Percentiles rank a stretch among this genome's conserved stretches.
These are phyloP conservation scores for Nevesoporus exiguus DNA, from an alignment of 768 basidiomycete species.

Conservation along the genomic window DNA sequence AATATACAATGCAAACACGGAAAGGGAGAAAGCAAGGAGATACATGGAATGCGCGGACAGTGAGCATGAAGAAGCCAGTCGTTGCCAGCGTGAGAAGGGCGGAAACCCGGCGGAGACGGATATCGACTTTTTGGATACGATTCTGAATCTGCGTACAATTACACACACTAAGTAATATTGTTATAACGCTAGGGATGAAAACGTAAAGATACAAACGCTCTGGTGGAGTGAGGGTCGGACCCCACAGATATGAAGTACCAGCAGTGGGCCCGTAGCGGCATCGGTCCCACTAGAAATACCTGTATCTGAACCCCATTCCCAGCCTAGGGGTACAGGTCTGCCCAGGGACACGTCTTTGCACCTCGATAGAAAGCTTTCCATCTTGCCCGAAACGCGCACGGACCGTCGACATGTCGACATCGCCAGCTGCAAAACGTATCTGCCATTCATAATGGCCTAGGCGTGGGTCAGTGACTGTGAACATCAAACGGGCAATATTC, in stretches of 20 bases:
- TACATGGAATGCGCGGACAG: conserved; percentile 10
- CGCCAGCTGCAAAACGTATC: conserved; percentile 49
- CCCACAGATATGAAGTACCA: conserved; percentile 4
- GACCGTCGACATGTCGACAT: conserved; percentile 52
- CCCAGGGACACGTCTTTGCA: conserved; percentile 31
- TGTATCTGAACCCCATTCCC: conserved; percentile 31
- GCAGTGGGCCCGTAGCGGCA: neutral
- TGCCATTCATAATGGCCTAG: conserved; percentile 63
- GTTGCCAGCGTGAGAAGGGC: conserved; percentile 4
- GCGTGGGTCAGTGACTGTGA: conserved; percentile 2
- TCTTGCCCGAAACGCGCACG: conserved; percentile 47
- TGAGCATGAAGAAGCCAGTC: neutral
- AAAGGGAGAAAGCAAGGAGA: conserved; percentile 1
- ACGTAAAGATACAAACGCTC: conserved; percentile 6
- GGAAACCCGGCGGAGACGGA: neutral
- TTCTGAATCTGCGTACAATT: conserved; percentile 18
- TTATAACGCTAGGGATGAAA: conserved; percentile 17
- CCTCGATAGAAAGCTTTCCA: conserved; percentile 47
- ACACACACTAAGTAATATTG: conserved; percentile 21
- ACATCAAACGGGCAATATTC: neutral
- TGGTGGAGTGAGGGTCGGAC: neutral
- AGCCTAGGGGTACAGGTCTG: conserved; percentile 23
- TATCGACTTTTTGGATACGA: conserved; percentile 9
- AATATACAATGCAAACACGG: conserved; percentile 7
- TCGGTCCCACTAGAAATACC: conserved; percentile 18